These are phyloP conservation scores for Phytophthora constricta DNA, from an alignment of 352 stramenopile genomes.

Conservation along the genomic window DNA sequence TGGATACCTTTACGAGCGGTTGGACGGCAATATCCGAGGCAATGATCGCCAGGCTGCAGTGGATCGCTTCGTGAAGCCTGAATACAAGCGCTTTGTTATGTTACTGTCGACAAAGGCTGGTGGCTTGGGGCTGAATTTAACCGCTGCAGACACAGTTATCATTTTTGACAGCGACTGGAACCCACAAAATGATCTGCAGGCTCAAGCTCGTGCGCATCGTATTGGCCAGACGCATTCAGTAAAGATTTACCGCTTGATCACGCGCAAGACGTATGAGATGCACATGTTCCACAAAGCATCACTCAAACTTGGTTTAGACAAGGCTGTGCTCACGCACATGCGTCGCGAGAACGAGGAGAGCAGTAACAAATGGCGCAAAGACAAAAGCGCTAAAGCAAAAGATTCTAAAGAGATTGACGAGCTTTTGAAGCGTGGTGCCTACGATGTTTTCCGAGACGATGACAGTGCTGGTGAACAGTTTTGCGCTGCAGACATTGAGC, in stretches of 20 bases:
- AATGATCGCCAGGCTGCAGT: slow-evolving; percentile 89
- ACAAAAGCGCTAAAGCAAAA: slow-evolving; percentile 80
- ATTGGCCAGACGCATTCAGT: slow-evolving; percentile 93
- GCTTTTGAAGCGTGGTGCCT: slow-evolving; percentile 90
- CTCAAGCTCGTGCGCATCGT: slow-evolving; percentile 90
- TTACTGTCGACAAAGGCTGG: slow-evolving; percentile 98
- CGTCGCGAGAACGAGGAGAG: slow-evolving; percentile 88
- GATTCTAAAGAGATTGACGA: slow-evolving; percentile 93
- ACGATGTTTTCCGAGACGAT: slow-evolving; percentile 93
- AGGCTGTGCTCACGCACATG: slow-evolving; percentile 93
- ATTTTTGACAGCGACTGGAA: slow-evolving; percentile 99
- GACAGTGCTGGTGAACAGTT: slow-evolving; percentile 94
- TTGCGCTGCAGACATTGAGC: slow-evolving; percentile 97
- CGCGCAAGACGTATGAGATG: slow-evolving; percentile 94
- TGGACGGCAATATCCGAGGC: slow-evolving; percentile 97
- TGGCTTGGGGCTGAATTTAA: slow-evolving; percentile 93
- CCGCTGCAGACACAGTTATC: slow-evolving; percentile 95
- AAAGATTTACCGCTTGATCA: slow-evolving; percentile 91
- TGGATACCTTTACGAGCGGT: slow-evolving; percentile 94
- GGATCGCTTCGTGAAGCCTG: slow-evolving; percentile 89
- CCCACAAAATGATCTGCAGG: slow-evolving; percentile 97
- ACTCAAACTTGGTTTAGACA: slow-evolving; percentile 93
- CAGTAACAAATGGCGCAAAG: slow-evolving; percentile 70
- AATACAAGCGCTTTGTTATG: slow-evolving; percentile 97
- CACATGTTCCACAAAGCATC: slow-evolving; percentile 95